Evolutionary conservation across 495 filamentous ascomycete species (phyloP).

Genomic region (Neurospora sp.): DNA sequence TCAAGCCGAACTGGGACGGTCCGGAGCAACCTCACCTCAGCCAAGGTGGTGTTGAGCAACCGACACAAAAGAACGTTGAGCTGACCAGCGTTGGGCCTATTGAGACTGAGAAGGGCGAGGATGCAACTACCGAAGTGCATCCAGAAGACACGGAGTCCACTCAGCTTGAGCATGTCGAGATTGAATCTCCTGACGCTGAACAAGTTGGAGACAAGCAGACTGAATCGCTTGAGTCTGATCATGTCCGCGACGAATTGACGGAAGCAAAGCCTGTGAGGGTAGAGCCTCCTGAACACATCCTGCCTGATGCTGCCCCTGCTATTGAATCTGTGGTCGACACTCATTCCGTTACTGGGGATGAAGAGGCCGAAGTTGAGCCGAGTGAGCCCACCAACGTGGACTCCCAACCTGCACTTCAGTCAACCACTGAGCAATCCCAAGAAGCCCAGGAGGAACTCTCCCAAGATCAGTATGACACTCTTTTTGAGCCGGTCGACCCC

Average conservation of each 20-base stretch:
- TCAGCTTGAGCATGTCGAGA: not conserved
- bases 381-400: not conserved
- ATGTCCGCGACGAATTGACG: not conserved
- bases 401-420: not conserved
- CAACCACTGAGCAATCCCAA: not conserved
- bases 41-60: not conserved
- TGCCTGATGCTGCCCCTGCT: not conserved
- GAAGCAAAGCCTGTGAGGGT: not conserved
- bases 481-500: not conserved
- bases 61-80: not conserved
- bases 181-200: not conserved
- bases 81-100: not conserved
- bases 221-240: not conserved
- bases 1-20: not conserved
- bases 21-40: not conserved
- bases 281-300: not conserved
- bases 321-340: not conserved
- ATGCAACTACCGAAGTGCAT: not conserved
- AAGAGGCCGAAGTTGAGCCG: not conserved
- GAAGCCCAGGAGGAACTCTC: not conserved
- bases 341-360: not conserved
- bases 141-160: not conserved
- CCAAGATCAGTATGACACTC: not conserved
- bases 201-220: not conserved
- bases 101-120: not conserved